Percentiles rank a stretch among this genome's conserved stretches.
These are phyloP conservation scores for Camelina neglecta DNA, from an alignment of 345 rosid species.

Conservation along the genomic window DNA sequence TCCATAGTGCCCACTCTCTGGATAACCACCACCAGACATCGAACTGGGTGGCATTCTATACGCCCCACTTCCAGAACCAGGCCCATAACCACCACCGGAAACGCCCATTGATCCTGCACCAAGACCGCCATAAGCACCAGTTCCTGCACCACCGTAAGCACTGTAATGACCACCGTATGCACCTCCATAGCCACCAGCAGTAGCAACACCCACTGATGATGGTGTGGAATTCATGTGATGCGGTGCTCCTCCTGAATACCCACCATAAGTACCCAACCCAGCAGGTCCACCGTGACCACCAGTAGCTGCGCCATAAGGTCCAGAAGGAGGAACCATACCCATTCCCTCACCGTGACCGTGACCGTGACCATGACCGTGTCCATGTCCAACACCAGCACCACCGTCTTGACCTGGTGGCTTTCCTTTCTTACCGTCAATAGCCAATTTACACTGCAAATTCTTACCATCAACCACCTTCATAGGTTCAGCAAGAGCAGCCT, in stretches of 20 bases:
- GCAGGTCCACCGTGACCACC: slow-evolving; percentile 58
- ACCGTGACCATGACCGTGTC: slow-evolving; percentile 58
- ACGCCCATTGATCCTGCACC: slow-evolving; percentile 43
- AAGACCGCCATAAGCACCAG: slow-evolving; percentile 53
- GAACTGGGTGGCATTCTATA: slow-evolving; percentile 69
- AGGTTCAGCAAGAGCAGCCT: slow-evolving; percentile 74
- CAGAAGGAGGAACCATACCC: slow-evolving; percentile 61
- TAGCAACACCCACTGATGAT: slow-evolving; percentile 47
- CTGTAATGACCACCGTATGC: slow-evolving; percentile 54
- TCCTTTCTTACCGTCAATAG: slow-evolving; percentile 78
- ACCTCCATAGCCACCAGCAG: slow-evolving; percentile 48
- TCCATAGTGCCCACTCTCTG: slow-evolving; percentile 63
- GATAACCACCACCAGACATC: slow-evolving; percentile 72
- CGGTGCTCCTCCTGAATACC: slow-evolving; percentile 54
- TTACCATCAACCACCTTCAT: slow-evolving; percentile 73
- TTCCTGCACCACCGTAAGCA: slow-evolving; percentile 71
- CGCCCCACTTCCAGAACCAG: slow-evolving; percentile 56
- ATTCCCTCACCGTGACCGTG: slow-evolving; percentile 61
- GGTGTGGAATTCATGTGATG: slow-evolving; percentile 65
- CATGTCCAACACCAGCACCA: slow-evolving; percentile 49
- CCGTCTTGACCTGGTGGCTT: slow-evolving; percentile 57
- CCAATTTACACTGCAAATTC: slow-evolving; percentile 71
- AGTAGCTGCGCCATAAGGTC: slow-evolving; percentile 49
- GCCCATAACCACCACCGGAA: slow-evolving; percentile 48
- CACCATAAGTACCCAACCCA: slow-evolving; percentile 46